phyloP scores from a whole-genome alignment of 305 asterid genomes.

The Fraxinus platypoda region DNA sequence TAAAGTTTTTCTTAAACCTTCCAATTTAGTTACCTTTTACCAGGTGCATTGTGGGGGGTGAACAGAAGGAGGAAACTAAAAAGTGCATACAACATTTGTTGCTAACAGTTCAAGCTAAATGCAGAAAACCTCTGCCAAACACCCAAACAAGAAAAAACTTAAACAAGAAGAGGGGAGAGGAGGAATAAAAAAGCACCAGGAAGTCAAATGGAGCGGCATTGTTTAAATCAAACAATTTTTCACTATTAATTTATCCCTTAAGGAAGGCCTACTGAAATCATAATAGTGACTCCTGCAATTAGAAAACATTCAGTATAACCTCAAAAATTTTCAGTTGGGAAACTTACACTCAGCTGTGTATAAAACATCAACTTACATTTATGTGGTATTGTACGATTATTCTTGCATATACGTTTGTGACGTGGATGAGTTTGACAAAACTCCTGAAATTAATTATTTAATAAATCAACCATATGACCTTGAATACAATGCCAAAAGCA shows the following conservation, averaged over 20 bases:
- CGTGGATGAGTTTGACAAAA: background rate
- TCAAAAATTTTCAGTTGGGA: background rate
- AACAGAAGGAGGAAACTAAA: background rate
- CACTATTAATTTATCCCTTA: background rate
- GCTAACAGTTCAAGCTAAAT: background rate
- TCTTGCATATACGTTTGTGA: background rate
- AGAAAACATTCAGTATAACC: background rate
- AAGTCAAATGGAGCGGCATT: background rate
- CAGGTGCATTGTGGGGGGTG: conserved; percentile 1
- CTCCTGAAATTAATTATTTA: background rate
- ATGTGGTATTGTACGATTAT: background rate
- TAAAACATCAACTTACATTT: background rate
- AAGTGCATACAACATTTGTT: background rate
- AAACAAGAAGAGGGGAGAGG: background rate
- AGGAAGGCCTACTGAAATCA: background rate
- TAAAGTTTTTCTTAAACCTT: background rate
- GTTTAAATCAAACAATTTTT: background rate
- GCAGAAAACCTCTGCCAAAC: background rate
- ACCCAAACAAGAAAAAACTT: background rate
- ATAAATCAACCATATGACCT: background rate
- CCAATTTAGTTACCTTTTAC: background rate
- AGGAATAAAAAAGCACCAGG: background rate
- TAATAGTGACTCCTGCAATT: background rate
- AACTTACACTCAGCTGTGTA: background rate
- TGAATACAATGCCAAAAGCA: background rate